Evolutionary conservation across 1,284 basidiomycete genomes (phyloP).

Genomic region (Rhodotorula sp.): DNA sequence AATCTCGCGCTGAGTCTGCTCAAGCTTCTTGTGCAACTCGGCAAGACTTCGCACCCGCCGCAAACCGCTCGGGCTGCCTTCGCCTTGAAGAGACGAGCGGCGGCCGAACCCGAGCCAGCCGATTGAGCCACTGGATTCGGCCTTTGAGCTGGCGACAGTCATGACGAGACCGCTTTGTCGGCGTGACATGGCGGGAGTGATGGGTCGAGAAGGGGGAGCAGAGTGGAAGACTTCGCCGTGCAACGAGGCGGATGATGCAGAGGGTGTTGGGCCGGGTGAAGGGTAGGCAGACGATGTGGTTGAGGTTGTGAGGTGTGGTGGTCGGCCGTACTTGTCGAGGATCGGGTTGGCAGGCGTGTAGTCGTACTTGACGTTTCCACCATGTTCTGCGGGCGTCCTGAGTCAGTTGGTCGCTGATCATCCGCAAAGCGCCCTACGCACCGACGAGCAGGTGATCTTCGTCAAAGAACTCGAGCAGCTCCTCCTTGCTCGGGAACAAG

Average conservation of each 20-base stretch:
- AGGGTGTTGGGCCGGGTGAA: constrained; percentile 20
- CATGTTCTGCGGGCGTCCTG: constrained; percentile 35
- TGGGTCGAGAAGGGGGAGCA: not conserved
- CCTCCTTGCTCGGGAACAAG: constrained; percentile 64
- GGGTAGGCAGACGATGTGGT: constrained; percentile 11
- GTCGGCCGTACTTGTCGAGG: constrained; percentile 36
- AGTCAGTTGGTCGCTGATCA: not conserved
- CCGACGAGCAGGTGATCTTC: constrained; percentile 60
- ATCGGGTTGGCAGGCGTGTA: constrained; percentile 41
- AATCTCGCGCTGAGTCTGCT: constrained; percentile 33
- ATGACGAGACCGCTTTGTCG: constrained; percentile 14
- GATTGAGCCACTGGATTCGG: not conserved
- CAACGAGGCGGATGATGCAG: constrained; percentile 32
- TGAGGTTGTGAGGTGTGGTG: not conserved
- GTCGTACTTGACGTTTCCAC: constrained; percentile 37
- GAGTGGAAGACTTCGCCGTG: constrained; percentile 25
- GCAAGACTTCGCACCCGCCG: constrained; percentile 33
- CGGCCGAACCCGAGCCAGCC: not conserved
- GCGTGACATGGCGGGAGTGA: constrained; percentile 10
- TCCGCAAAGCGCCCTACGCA: constrained; percentile 41
- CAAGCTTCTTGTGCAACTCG: constrained; percentile 34
- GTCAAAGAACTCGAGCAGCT: constrained; percentile 62
- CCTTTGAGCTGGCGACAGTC: not conserved
- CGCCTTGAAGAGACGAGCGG: not conserved
- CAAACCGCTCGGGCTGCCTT: constrained; percentile 4